phyloP scores from a whole-genome alignment of 208 protist genomes.

The Acanthamoeba polyphaga region DNA sequence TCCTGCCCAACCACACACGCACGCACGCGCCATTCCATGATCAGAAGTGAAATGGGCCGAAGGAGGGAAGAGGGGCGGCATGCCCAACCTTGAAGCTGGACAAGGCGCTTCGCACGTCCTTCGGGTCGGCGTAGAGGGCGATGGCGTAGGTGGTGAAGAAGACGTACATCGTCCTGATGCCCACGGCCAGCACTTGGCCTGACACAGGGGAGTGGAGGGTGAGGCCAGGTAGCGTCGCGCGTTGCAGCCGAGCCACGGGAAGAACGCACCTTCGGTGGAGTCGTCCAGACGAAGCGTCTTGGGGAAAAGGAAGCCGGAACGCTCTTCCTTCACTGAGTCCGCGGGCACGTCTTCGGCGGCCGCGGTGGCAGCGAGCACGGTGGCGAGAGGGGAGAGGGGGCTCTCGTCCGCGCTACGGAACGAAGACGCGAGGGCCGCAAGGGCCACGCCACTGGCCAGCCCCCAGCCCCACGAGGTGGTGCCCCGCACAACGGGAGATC shows the following conservation, averaged over 20 bases:
- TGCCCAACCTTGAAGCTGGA: slow-evolving; percentile 27
- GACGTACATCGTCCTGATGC: slow-evolving; percentile 63
- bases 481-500: not conserved
- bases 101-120: not conserved
- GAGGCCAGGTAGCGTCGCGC: not conserved
- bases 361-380: not conserved
- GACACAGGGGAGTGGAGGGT: not conserved
- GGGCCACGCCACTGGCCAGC: not conserved
- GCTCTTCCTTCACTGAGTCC: slow-evolving; percentile 24
- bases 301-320: slow-evolving; percentile 46
- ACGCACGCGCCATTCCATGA: no score
- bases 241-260: not conserved
- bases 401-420: not conserved
- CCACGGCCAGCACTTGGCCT: slow-evolving; percentile 30
- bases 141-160: slow-evolving; percentile 71
- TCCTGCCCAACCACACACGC: not conserved
- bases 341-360: not conserved
- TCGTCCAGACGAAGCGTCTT: slow-evolving; percentile 22
- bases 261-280: not conserved
- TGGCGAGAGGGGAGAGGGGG: not conserved
- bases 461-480: not conserved
- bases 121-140: slow-evolving; percentile 54
- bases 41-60: not conserved
- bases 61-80: not conserved
- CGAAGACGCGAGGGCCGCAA: not conserved